A percentile compares a stretch with the other conserved stretches of the same genome.
phyloP scores from a whole-genome alignment of 257 asterid species.

The Nemophila menziesii region DNA sequence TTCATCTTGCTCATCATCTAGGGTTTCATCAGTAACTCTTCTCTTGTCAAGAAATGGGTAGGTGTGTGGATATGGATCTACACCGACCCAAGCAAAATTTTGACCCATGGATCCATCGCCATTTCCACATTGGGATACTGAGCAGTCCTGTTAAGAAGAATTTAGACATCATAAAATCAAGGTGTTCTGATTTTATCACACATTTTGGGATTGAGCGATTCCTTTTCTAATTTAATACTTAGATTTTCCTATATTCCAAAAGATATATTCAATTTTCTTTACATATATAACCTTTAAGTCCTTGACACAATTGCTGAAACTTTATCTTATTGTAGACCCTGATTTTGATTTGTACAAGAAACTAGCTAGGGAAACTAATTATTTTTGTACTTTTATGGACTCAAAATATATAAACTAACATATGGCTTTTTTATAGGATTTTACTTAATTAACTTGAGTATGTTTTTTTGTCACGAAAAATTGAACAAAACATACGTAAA shows the following conservation, averaged over 20 bases:
- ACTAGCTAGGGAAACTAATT: no score
- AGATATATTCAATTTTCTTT: no score
- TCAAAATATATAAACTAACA: neutral
- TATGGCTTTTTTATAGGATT: neutral
- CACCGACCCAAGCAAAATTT: slow-evolving; percentile 41
- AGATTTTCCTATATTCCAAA: no score
- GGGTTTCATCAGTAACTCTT: slow-evolving; percentile 39
- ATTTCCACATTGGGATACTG: slow-evolving; percentile 34
- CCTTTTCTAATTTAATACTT: no score
- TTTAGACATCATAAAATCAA: neutral
- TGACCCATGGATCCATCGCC: slow-evolving; percentile 27
- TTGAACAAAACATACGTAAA: no score
- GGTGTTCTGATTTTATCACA: no score
- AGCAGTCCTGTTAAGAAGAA: slow-evolving; percentile 37
- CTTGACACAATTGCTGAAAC: no score
- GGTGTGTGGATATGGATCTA: slow-evolving; percentile 30
- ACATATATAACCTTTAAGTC: no score
- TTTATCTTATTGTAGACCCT: no score
- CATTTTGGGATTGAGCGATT: no score
- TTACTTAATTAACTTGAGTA: neutral
- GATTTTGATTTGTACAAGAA: no score
- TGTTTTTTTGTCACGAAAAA: no score
- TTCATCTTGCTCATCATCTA: slow-evolving; percentile 24
- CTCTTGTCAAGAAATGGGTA: slow-evolving; percentile 53
- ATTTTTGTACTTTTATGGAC: neutral